Conservation (phyloP, 192 early-diverging fungal genomes). For the Coemansia sp. region DNA sequence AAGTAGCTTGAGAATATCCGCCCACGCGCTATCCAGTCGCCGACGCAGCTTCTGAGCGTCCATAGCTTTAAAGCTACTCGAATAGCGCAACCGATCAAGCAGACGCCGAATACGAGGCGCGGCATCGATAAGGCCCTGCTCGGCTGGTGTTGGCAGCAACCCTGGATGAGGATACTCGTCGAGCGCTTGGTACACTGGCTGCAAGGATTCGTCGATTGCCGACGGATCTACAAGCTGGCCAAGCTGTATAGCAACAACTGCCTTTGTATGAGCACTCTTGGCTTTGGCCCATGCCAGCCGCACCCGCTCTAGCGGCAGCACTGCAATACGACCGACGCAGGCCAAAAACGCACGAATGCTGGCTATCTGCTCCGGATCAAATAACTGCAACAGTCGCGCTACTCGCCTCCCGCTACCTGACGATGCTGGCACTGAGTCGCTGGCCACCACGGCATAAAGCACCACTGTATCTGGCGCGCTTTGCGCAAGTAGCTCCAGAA, state of each 20-base stretch:
- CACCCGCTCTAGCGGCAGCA: slow-evolving; percentile 29
- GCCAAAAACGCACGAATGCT: slow-evolving; percentile 15
- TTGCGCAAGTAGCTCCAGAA: slow-evolving; percentile 10
- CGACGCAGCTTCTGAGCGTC: background rate
- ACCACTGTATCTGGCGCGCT: slow-evolving; percentile 21
- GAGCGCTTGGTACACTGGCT: slow-evolving; percentile 9
- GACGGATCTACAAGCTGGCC: background rate
- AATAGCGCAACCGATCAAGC: slow-evolving; percentile 12
- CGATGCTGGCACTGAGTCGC: slow-evolving; percentile 12
- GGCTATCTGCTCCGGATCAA: slow-evolving; percentile 11
- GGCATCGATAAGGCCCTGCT: slow-evolving; percentile 7
- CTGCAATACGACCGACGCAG: slow-evolving; percentile 5
- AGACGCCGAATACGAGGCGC: slow-evolving; percentile 7
- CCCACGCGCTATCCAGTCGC: slow-evolving; percentile 19
- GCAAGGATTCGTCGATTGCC: slow-evolving; percentile 3
- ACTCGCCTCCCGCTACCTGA: slow-evolving; percentile 1
- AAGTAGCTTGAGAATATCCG: slow-evolving; percentile 15
- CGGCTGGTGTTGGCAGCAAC: slow-evolving; percentile 2
- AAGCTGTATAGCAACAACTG: slow-evolving; percentile 1
- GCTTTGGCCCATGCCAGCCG: slow-evolving; percentile 22
- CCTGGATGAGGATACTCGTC: slow-evolving; percentile 1
- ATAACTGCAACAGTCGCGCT: slow-evolving; percentile 4
- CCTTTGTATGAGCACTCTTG: slow-evolving; percentile 15
- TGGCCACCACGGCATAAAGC: slow-evolving; percentile 29
- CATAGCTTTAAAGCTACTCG: background rate